Base-by-base conservation (phyloP, 2,329 filamentous ascomycete species). In the Pseudogymnoascus sp. region DNA sequence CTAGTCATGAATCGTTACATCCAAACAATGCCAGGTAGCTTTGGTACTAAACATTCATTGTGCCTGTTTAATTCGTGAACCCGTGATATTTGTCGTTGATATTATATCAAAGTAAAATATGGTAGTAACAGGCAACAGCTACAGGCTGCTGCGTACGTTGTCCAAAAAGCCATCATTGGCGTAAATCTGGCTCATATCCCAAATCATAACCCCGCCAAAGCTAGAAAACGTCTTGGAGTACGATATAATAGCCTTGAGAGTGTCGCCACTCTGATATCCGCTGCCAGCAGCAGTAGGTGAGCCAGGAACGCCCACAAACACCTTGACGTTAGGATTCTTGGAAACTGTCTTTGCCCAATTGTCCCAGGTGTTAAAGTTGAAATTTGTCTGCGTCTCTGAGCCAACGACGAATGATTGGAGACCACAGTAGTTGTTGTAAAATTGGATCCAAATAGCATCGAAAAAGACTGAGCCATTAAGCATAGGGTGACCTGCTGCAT, bases 171-270 rank as follows among this genome's bases (percentile, higher is more conserved):
- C 84, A 1, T 67, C 35, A 72, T 88, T 87, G n/a, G 75, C 74
- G 66, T 80, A 85, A 1, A 82, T 78, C 75, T 87, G 84, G 31
- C 78, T 82, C 74, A 82, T 82, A 72, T 89, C 86, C 86, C 86
- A 89, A 75, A 88, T 78, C 86, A 89, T 88, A 29, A 86, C 79
- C 31, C 86, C 86, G 6, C 85, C 86, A 68, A 89, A 88, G 72
- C 80, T 86, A 3, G 76, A 72, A 69, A 81, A 88, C 42, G 74
- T 71, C 73, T 81, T 80, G 50, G 75, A 78, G 69, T 83, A 87
- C 35, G 77, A 63, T 65, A 89, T 79, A 33, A 86, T 77, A 4
- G 75, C 70, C 19, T 71, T 74, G 40, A 89, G 76, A 21, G 77
- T 72, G n/a, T 68, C 67, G 2, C 79, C 78, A 6, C 74, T 69